Conservation (phyloP, 2,329 filamentous ascomycete genomes). For the Incumbomyces delicatus region DNA sequence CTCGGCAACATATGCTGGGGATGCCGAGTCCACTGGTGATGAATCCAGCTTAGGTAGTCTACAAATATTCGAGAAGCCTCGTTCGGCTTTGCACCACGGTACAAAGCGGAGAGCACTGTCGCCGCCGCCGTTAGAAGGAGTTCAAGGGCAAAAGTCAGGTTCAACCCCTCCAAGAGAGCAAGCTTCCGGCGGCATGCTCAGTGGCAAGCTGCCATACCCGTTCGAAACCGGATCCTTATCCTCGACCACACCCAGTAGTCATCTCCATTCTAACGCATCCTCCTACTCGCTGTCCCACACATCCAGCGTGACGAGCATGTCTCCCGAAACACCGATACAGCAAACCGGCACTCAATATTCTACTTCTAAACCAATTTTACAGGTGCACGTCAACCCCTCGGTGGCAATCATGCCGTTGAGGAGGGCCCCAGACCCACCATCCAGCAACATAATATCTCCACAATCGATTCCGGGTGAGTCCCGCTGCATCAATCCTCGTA, state of each 20-base stretch:
- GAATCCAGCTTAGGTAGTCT: slow-evolving; percentile 29
- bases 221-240: slow-evolving; percentile 49
- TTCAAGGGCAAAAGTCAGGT: slow-evolving; percentile 17
- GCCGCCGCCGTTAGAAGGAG: slow-evolving; percentile 49
- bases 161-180: too few relatives aligned
- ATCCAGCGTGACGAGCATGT: slow-evolving; percentile 55
- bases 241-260: slow-evolving; percentile 53
- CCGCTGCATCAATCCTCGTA: slow-evolving; percentile 32
- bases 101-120: slow-evolving; percentile 34
- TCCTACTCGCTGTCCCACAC: slow-evolving; percentile 48
- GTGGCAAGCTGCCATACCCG: too few relatives aligned
- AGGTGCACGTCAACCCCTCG: slow-evolving; percentile 26
- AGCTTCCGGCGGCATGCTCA: too few relatives aligned
- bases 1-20: slow-evolving; percentile 45
- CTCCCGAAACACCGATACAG: slow-evolving; percentile 28
- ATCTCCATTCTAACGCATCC: slow-evolving; percentile 54
- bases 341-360: too few relatives aligned
- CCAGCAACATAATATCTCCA: slow-evolving; percentile 11
- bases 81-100: slow-evolving; percentile 22
- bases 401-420: slow-evolving; percentile 25
- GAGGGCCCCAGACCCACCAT: slow-evolving; percentile 3
- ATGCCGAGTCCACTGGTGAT: slow-evolving; percentile 32
- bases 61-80: slow-evolving; percentile 28
- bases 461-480: slow-evolving; percentile 25
- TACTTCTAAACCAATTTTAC: slow-evolving; percentile 50